These are phyloP conservation scores for Trichoderma gracile DNA, from an alignment of 2,329 filamentous ascomycete species.

Conservation along the genomic window DNA sequence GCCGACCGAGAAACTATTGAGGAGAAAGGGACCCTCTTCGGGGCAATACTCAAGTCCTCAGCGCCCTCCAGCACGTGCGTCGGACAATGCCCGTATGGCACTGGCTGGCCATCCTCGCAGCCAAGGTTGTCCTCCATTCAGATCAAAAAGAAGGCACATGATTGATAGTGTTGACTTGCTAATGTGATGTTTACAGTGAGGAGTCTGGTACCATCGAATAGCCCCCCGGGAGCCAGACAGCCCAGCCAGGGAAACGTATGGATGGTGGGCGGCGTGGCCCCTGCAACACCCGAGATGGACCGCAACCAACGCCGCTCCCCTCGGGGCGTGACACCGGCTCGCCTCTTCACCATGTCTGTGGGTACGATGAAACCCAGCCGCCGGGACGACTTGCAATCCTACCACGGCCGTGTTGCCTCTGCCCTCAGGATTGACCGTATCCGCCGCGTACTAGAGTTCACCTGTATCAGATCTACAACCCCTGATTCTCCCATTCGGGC, in stretches of 20 bases:
- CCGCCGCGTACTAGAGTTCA: conserved; percentile 64
- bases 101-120: conserved; percentile 4
- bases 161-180: not conserved
- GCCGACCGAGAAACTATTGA: conserved; percentile 46
- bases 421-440: conserved; percentile 78
- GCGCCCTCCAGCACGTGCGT: conserved; percentile 22
- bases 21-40: conserved; percentile 43
- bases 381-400: conserved; percentile 65
- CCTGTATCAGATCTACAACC: conserved; percentile 27
- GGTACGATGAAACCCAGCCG: conserved; percentile 43
- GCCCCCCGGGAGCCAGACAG: conserved; percentile 42
- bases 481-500: conserved; percentile 4
- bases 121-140: not conserved
- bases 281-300: conserved; percentile 55
- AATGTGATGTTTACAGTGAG: conserved; percentile 30
- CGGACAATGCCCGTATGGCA: not conserved
- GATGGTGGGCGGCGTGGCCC: conserved; percentile 71
- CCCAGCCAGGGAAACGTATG: conserved; percentile 71
- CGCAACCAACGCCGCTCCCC: conserved; percentile 65
- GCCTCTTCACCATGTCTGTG: conserved; percentile 59
- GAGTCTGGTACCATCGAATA: conserved; percentile 31
- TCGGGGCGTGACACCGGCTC: conserved; percentile 72
- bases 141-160: not conserved
- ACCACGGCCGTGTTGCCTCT: conserved; percentile 73
- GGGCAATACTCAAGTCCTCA: conserved; percentile 46